Evolutionary conservation across 2,329 filamentous ascomycete species (phyloP).

Genomic region (Pseudocercospora macadamiae): DNA sequence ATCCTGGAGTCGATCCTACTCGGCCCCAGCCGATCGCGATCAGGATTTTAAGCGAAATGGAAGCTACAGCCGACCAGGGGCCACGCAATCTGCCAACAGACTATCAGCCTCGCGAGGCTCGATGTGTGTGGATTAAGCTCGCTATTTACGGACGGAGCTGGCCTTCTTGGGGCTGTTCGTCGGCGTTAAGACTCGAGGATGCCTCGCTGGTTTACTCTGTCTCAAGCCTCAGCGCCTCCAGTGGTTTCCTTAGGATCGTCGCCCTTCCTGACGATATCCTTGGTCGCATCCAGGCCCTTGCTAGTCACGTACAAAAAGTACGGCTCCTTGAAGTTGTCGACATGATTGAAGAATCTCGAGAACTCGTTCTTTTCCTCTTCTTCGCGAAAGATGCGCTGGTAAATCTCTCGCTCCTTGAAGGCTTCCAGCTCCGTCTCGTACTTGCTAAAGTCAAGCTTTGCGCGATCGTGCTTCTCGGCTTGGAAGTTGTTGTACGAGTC

Average conservation of each 20-base stretch:
- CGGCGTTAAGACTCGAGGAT: too few species aligned
- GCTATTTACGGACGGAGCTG: too few species aligned
- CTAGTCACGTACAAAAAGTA: conserved; percentile 55
- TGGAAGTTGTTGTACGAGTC: conserved; percentile 81
- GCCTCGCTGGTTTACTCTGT: too few species aligned
- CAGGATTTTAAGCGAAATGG: too few species aligned
- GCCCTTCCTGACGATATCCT: conserved; percentile 30
- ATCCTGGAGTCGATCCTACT: too few species aligned
- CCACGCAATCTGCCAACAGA: too few species aligned
- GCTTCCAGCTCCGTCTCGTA: conserved; percentile 77
- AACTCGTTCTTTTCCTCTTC: conserved; percentile 81
- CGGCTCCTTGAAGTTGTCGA: conserved; percentile 54
- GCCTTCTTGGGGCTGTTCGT: too few species aligned
- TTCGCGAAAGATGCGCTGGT: conserved; percentile 84
- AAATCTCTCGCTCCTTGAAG: conserved; percentile 93
- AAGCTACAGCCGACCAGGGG: too few species aligned
- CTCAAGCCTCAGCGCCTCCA: not conserved
- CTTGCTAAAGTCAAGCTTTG: conserved; percentile 76
- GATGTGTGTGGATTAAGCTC: too few species aligned
- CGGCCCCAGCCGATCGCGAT: too few species aligned
- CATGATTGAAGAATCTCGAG: conserved; percentile 52
- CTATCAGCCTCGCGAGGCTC: too few species aligned
- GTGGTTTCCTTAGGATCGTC: not conserved
- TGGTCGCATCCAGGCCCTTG: conserved; percentile 51
- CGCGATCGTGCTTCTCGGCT: conserved; percentile 62